Evolutionary conservation across 495 filamentous ascomycete genomes (phyloP).

Genomic region (Cladorrhinum samala): DNA sequence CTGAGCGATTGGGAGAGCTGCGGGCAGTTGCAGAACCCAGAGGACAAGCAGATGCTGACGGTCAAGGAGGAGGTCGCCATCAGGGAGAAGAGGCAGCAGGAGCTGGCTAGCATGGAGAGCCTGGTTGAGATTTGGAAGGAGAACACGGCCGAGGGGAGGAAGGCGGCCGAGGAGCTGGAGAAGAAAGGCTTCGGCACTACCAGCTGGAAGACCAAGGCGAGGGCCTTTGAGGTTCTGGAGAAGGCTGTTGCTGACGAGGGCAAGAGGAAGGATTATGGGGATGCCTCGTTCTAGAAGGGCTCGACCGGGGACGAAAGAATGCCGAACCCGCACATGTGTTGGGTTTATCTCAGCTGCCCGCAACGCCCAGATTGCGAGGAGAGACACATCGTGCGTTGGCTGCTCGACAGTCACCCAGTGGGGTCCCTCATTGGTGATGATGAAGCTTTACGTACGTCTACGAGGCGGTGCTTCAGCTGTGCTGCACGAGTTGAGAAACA

Average conservation of each 20-base stretch:
- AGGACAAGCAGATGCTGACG: neutral
- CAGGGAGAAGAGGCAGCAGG: neutral
- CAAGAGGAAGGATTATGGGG: neutral
- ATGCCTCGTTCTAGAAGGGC: neutral
- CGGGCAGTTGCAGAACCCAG: constrained; percentile 17
- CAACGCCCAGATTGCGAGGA: no score
- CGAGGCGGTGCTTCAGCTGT: no score
- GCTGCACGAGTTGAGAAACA: no score
- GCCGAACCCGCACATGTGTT: no score
- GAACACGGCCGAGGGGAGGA: neutral
- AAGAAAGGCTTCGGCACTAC: neutral
- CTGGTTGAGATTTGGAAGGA: neutral
- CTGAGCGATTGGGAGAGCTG: constrained; percentile 44
- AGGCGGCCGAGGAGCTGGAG: neutral
- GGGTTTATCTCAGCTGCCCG: no score
- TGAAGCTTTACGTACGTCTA: no score
- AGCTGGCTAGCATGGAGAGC: neutral
- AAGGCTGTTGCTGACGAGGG: neutral
- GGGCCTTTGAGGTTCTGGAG: neutral
- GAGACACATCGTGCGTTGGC: no score
- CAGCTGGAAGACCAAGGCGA: neutral
- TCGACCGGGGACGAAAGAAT: no score
- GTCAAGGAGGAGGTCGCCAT: neutral
- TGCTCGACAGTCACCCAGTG: no score
- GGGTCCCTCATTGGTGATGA: no score